Evolutionary conservation across 2,329 filamentous ascomycete genomes (phyloP).

Genomic region (Claviceps quebecensis): DNA sequence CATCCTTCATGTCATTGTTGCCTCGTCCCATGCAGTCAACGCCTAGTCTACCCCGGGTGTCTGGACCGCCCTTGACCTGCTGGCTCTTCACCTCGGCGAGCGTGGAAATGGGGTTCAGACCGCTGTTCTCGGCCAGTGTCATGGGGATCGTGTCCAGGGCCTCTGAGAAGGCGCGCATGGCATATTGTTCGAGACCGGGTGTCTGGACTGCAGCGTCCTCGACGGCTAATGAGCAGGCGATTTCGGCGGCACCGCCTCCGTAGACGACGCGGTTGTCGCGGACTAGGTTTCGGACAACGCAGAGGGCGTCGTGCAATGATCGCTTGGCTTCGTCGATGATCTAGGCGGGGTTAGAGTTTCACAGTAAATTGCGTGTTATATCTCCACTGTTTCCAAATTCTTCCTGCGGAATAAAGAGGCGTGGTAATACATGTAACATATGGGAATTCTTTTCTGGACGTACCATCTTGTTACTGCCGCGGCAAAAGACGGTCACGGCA

Average conservation of each 20-base stretch:
- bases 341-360: conserved; percentile 26
- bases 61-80: conserved; percentile 62
- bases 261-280: conserved; percentile 95
- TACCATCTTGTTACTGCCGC: conserved; percentile 99
- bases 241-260: conserved; percentile 89
- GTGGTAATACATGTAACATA: too few relatives aligned
- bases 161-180: conserved; percentile 95
- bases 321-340: conserved; percentile 99
- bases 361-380: neutral
- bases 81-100: conserved; percentile 90
- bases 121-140: conserved; percentile 94
- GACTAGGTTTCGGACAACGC: conserved; percentile 92
- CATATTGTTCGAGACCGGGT: conserved; percentile 94
- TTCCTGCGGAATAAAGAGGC: too few relatives aligned
- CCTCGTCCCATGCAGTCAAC: conserved; percentile 97
- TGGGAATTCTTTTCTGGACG: conserved; percentile 14
- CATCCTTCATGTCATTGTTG: conserved; percentile 92
- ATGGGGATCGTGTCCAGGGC: conserved; percentile 88
- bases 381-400: too few relatives aligned
- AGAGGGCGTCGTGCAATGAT: conserved; percentile 92
- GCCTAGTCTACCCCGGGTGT: conserved; percentile 51
- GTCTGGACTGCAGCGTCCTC: conserved; percentile 92
- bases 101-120: conserved; percentile 88
- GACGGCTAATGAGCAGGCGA: conserved; percentile 90
- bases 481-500: conserved; percentile 89